Base-by-base conservation (phyloP, 2,329 filamentous ascomycete species). In the Cercospora sesami region DNA sequence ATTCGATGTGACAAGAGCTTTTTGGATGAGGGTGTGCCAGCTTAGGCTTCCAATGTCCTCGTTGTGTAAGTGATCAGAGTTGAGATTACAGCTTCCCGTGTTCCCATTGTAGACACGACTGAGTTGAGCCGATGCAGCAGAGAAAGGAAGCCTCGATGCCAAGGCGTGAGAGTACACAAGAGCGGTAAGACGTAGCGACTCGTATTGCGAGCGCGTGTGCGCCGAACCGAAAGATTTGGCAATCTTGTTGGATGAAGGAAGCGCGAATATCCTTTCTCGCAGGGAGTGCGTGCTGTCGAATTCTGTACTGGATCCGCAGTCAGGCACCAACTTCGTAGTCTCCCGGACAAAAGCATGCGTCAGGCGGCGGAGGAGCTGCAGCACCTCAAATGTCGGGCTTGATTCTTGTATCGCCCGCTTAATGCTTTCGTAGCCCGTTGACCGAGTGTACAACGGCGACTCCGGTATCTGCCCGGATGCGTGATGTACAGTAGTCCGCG, bases 111-210 rank as follows among this genome's bases (percentile, higher is more conserved):
- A 45, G 45, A 60, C 31, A 18, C 23, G 30, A 31, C 18, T 60
- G 12, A 64, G 58, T 14, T 57, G 33, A 51, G 61, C 21, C 2
- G 67, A 45, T 9, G 74, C 72, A 31, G 73, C 73, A 8, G 75
- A 72, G 65, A 78, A 68, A 6, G 72, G 66, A n/a, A 73, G 42
- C 0, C 68, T 59, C 26, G 74, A 58, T 5, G 66, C 39, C 39
- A 78, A 65, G 18, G 75, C 76, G 53, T 73, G 68, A 12, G 74
- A 68, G 66, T 77, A 78, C 31, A 79, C 57, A 0, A 69, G 53
- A n/a, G 73, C 69, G 7, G 73, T 69, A 3, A 78, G 69, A 3
- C 75, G 73, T 10, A 75, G 66, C 6, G 75, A 70, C 64, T 79
- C 77, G 67, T 75, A 78, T 1, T 68, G 69, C 28, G 72, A 70